These are phyloP conservation scores for Kokia cookei DNA, from an alignment of 441 rosid genomes.

Conservation along the genomic window DNA sequence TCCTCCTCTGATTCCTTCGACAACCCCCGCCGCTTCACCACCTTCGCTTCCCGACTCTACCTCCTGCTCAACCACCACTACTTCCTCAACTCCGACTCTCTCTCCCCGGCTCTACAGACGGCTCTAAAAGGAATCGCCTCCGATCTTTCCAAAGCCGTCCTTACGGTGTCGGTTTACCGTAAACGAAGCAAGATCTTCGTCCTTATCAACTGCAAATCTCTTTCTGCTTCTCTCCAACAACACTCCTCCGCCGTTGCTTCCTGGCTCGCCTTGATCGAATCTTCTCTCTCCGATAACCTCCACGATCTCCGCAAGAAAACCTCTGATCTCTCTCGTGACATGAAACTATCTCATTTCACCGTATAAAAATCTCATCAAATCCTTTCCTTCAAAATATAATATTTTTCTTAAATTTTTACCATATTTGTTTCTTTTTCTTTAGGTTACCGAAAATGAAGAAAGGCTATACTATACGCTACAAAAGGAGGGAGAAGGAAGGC, in stretches of 20 bases:
- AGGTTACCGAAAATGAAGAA: slow-evolving; percentile 40
- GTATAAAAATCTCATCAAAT: background rate
- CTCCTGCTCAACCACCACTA: slow-evolving; percentile 12
- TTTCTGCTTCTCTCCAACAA: slow-evolving; percentile 18
- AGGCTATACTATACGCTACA: slow-evolving; percentile 23
- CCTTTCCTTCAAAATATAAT: background rate
- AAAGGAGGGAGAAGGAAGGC: slow-evolving; percentile 32
- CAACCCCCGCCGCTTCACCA: slow-evolving; percentile 24
- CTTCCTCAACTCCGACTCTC: slow-evolving; percentile 14
- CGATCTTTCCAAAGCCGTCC: slow-evolving; percentile 16
- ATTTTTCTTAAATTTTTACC: background rate
- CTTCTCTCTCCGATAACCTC: slow-evolving; percentile 16
- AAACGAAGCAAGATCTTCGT: slow-evolving; percentile 32
- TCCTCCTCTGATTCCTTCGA: slow-evolving; percentile 20
- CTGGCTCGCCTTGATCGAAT: slow-evolving; percentile 31
- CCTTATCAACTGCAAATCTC: slow-evolving; percentile 23
- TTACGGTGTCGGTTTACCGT: slow-evolving; percentile 19
- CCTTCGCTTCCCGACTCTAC: slow-evolving; percentile 21
- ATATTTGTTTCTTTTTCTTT: background rate
- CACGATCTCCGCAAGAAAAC: slow-evolving; percentile 27
- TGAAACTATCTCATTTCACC: slow-evolving; percentile 27
- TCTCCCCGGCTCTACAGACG: slow-evolving; percentile 17
- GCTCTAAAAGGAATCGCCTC: slow-evolving; percentile 24
- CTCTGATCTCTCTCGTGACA: slow-evolving; percentile 28
- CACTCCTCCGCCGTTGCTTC: slow-evolving; percentile 20